A percentile compares a stretch with the other conserved stretches of the same genome.
Conservation (phyloP, 192 early-diverging fungal species). For the Mortierella hygrophila region DNA sequence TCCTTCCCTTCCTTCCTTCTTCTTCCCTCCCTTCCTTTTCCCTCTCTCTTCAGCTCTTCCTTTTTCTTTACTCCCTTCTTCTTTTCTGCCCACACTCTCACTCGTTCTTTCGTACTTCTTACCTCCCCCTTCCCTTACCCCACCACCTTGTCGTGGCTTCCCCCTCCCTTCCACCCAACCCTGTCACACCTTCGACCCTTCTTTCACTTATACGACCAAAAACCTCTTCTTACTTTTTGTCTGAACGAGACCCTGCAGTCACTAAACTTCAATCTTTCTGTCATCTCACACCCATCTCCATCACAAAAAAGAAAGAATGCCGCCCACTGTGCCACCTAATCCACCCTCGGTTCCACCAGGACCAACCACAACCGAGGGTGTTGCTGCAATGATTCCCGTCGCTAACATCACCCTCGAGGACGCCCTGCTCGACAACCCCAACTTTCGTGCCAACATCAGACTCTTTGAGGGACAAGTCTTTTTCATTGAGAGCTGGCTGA, state of each 20-base stretch:
- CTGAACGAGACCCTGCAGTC: neutral
- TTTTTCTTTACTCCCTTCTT: neutral
- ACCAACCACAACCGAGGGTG: slow-evolving; percentile 28
- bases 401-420: slow-evolving; percentile 63
- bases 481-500: slow-evolving; percentile 68
- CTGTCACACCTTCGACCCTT: neutral
- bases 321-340: slow-evolving; percentile 16
- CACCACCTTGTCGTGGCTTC: neutral
- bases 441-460: slow-evolving; percentile 64
- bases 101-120: neutral
- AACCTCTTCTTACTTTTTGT: too few species aligned
- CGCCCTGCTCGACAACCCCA: slow-evolving; percentile 66
- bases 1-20: neutral
- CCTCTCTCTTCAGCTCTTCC: neutral
- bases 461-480: slow-evolving; percentile 70
- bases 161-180: neutral
- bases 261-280: neutral
- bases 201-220: neutral
- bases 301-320: neutral
- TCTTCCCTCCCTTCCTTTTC: neutral
- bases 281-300: neutral
- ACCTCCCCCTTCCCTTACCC: neutral
- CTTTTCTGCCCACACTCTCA: neutral
- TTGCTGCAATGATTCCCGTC: slow-evolving; percentile 50
- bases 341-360: slow-evolving; percentile 36